Base-by-base conservation (phyloP, 441 rosid genomes). In the Syzygium syzygioides region DNA sequence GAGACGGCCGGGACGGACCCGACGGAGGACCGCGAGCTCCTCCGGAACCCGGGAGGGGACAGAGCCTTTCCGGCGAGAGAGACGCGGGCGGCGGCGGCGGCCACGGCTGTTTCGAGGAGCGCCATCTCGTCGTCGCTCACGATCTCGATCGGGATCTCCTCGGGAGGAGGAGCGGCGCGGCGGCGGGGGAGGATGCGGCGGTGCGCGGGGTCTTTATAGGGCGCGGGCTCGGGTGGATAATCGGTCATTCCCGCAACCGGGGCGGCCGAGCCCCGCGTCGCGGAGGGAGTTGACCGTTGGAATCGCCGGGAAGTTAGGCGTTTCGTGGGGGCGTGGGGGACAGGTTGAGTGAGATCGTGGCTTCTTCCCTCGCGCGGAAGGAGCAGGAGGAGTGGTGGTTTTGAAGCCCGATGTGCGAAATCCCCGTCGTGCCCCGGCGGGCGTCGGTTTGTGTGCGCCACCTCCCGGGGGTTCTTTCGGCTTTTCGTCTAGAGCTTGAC, bases 41-140 rank as follows among this genome's bases (percentile, higher is more conserved):
- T 85, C 9, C 62, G 94, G 53, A 91, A 85, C 85, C 50, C 64
- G 53, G 57, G 53, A 87, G 93, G 71, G 86, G 79, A 52, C 30
- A 86, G 52, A 34, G 91, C 91, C 37, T 93, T 88, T 4, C 93
- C 92, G 64, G 89, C 88, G 62, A 89, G 56, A 7, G 90, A 89
- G 85, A 95, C 93, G 89, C 95, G 93, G 52, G 96, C 80, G n/a
- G 96, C 92, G 52, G 87, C 87, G 59, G 88, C 86, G 76, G 97
- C 94, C 1, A 93, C 86, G 26, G 97, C 98, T 4, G 97, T 95
- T 59, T 97, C 98, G 54, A 95, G 84, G 48, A 95, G 87, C 90
- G 95, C 98, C 99, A 97, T 96, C 92, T 97, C 99, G 93, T 96
- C 97, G 55, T 97, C 98, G 87, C 91, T 93, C 86, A 97, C 92